A percentile compares a stretch with the other conserved stretches of the same genome.
phyloP scores from a whole-genome alignment of 352 stramenopile genomes.

The Plasmopara halstedii region DNA sequence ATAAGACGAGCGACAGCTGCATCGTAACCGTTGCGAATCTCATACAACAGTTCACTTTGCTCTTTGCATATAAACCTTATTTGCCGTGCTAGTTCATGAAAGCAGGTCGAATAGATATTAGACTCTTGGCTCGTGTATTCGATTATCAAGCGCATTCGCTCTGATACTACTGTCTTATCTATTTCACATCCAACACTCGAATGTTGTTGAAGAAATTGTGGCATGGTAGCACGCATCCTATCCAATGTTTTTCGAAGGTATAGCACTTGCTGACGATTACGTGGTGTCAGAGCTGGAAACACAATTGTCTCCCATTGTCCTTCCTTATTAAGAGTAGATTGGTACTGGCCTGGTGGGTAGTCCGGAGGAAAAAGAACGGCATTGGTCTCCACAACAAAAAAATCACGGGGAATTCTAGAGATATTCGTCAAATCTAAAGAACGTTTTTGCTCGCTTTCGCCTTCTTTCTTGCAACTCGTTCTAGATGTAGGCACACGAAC shows the following conservation, averaged over 20 bases:
- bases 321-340: constrained; percentile 34
- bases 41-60: constrained; percentile 59
- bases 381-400: constrained; percentile 72
- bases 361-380: constrained; percentile 39
- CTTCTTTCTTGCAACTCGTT: constrained; percentile 1
- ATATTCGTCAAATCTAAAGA: constrained; percentile 17
- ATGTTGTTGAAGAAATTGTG: constrained; percentile 10
- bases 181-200: constrained; percentile 1
- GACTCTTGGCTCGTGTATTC: constrained; percentile 52
- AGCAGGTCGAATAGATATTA: constrained; percentile 63
- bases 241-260: constrained; percentile 54
- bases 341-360: constrained; percentile 52
- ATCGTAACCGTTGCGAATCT: constrained; percentile 52
- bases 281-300: constrained; percentile 56
- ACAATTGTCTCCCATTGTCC: constrained; percentile 64
- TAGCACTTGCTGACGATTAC: constrained; percentile 64
- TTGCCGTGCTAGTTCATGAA: constrained; percentile 66
- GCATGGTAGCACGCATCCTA: constrained; percentile 32
- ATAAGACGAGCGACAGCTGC: constrained; percentile 21
- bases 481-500: constrained; percentile 10
- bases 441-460: neutral
- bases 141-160: constrained; percentile 20
- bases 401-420: constrained; percentile 62
- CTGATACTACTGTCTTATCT: constrained; percentile 3
- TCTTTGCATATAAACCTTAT: constrained; percentile 73